phyloP scores from a whole-genome alignment of 2,329 filamentous ascomycete species.

The Aureobasidium pullulans region DNA sequence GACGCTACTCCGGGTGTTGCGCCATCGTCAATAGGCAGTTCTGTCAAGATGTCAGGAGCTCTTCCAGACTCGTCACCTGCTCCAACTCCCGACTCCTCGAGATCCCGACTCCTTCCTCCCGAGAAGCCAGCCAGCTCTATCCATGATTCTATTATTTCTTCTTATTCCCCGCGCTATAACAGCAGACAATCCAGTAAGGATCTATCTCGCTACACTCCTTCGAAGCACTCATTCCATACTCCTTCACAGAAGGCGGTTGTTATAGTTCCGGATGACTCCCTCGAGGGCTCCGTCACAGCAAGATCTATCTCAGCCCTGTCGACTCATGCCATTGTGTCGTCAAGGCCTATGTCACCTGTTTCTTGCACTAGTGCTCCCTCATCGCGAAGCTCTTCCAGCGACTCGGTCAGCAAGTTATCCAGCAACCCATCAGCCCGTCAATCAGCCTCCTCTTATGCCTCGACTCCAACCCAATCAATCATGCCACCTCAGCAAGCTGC shows the following conservation, averaged over 20 bases:
- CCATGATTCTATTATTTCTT: not conserved
- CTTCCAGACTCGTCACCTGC: slow-evolving; percentile 10
- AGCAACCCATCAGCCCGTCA: not conserved
- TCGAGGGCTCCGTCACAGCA: not conserved
- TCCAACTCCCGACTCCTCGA: not conserved
- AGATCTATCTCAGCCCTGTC: not conserved
- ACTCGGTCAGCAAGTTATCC: not conserved
- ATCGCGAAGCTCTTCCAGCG: not conserved
- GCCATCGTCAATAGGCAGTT: not conserved
- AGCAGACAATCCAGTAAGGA: not conserved
- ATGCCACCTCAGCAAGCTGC: not conserved
- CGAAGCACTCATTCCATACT: not conserved
- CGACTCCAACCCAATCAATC: not conserved
- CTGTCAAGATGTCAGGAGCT: slow-evolving; percentile 20
- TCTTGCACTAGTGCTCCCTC: not conserved
- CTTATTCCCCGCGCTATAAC: not conserved
- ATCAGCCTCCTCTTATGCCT: not conserved
- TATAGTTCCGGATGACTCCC: not conserved
- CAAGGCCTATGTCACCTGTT: not conserved
- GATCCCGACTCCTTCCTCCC: not conserved
- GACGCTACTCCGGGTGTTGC: not conserved
- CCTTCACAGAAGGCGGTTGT: not conserved
- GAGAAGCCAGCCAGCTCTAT: not conserved
- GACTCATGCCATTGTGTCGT: not conserved
- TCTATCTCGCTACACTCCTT: not conserved